Base-by-base conservation (phyloP, 2,329 filamentous ascomycete species). In the Ophiostoma piceae region DNA sequence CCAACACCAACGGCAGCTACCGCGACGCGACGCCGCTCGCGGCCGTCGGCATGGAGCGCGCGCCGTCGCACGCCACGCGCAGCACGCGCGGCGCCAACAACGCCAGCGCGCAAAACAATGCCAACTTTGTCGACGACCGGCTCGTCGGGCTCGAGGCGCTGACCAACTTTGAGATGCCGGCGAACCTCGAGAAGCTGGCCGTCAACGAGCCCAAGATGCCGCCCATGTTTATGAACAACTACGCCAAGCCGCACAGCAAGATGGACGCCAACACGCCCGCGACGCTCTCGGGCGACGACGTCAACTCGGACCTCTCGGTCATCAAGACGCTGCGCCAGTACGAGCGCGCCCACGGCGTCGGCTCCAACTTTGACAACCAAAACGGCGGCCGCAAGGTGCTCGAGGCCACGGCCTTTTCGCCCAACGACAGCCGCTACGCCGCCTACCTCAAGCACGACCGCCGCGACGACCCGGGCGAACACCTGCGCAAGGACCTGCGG, bases 31-130 rank as follows among this genome's bases (percentile, higher is more conserved):
- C 73, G 64, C 72, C 73, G 43, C 68, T 71, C 14, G 68, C 69
- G 32, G 79, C 0, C 81, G 84, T 83, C 16, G 80, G 80, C 68
- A 89, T 89, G 87, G 87, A 89, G 76, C 83, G 87, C 43, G 85
- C 87, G 72, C 83, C 85, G 14, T 89, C 87, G 11, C 87, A 90
- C 71, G 85, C 85, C 14, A 90, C 88, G 22, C 82, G 87, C 62
- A 89, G 87, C 77, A 88, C 85, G 26, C 83, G 87, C 32, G 85
- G 81, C 19, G 80, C 81, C n/a, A 80, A n/a, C 79, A 81, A n/a
- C 68, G 62, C 79, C 35, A 79, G 19, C n/a, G 22, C 32, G 6
- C 16, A 11, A 82, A 84, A 69, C 67, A 51, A 32, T 26, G 37
- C 66, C 65, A 87, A 86, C 74, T 85, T 86, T 72, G 75, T 84